Conservation (phyloP, 1,139 yeast species). For the Suhomyces taliae region DNA sequence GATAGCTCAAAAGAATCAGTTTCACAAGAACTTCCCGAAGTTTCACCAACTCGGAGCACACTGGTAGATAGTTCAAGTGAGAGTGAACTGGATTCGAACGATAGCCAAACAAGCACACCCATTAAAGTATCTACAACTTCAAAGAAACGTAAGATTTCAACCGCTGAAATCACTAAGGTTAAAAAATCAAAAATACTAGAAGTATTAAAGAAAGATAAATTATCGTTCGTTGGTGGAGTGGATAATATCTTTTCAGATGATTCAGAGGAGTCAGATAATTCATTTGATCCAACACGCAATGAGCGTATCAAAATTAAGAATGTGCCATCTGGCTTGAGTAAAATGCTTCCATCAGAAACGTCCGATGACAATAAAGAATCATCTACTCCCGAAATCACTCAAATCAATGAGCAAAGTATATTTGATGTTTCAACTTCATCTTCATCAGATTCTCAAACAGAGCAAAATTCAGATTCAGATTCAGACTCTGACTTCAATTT, state of each 20-base stretch:
- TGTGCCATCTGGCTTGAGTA: background rate
- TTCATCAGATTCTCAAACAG: background rate
- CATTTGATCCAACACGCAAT: constrained; percentile 14
- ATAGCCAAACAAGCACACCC: no score
- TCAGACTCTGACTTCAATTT: background rate
- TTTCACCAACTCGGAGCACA: no score
- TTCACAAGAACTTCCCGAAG: no score
- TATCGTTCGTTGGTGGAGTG: constrained; percentile 10
- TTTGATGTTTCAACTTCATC: background rate
- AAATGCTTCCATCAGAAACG: background rate
- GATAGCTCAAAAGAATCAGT: no score
- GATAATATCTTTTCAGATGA: constrained; percentile 15
- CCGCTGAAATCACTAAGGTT: constrained; percentile 4
- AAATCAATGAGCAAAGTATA: background rate
- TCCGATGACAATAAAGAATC: background rate
- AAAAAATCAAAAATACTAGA: constrained; percentile 14
- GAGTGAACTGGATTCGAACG: no score
- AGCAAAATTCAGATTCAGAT: constrained; percentile 1
- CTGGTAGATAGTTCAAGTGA: no score
- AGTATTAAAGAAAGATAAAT: constrained; percentile 6
- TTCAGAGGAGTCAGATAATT: constrained; percentile 15
- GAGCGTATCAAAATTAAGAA: constrained; percentile 7
- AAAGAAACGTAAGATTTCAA: background rate
- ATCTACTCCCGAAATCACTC: background rate
- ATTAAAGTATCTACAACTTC: no score